Percentiles rank a stretch among this genome's conserved stretches.
phyloP scores from a whole-genome alignment of 768 basidiomycete genomes.

The Termitomyces sp. region DNA sequence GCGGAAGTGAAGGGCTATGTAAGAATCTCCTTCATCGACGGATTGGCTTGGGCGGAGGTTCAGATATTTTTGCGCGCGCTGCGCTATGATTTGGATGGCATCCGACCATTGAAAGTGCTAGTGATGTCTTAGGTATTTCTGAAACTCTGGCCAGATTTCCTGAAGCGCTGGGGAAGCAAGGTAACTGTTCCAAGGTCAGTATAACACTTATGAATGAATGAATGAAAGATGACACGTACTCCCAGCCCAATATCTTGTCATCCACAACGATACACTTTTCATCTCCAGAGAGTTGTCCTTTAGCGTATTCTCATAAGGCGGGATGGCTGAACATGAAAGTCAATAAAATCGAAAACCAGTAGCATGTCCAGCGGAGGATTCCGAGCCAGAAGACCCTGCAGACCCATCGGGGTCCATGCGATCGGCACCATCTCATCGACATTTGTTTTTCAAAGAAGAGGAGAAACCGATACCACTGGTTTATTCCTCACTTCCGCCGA shows the following conservation, averaged over 20 bases:
- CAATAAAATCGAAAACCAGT: too few relatives aligned
- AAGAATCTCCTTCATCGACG: too few relatives aligned
- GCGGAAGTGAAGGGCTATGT: too few relatives aligned
- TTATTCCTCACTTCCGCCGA: slow-evolving; percentile 52
- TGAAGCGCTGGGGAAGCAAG: slow-evolving; percentile 19
- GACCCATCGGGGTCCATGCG: slow-evolving; percentile 10
- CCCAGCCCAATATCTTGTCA: slow-evolving; percentile 40
- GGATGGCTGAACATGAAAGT: slow-evolving; percentile 10
- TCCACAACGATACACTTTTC: slow-evolving; percentile 40
- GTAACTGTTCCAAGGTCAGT: slow-evolving; percentile 21
- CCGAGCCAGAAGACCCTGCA: slow-evolving; percentile 21
- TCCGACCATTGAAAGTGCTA: too few relatives aligned
- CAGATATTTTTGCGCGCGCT: too few relatives aligned
- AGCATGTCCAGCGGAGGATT: slow-evolving; percentile 18
- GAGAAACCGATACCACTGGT: slow-evolving; percentile 37
- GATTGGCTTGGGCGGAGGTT: too few relatives aligned
- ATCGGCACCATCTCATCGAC: slow-evolving; percentile 13
- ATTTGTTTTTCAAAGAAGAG: slow-evolving; percentile 14
- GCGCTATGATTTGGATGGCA: too few relatives aligned
- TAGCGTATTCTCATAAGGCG: slow-evolving; percentile 33
- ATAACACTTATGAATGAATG: not conserved
- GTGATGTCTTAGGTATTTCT: too few relatives aligned
- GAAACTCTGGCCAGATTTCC: too few relatives aligned
- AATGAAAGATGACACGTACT: slow-evolving; percentile 15
- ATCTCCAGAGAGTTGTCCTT: slow-evolving; percentile 22